Base-by-base conservation (phyloP, 139 green algal species). In the Marvania coccoides region DNA sequence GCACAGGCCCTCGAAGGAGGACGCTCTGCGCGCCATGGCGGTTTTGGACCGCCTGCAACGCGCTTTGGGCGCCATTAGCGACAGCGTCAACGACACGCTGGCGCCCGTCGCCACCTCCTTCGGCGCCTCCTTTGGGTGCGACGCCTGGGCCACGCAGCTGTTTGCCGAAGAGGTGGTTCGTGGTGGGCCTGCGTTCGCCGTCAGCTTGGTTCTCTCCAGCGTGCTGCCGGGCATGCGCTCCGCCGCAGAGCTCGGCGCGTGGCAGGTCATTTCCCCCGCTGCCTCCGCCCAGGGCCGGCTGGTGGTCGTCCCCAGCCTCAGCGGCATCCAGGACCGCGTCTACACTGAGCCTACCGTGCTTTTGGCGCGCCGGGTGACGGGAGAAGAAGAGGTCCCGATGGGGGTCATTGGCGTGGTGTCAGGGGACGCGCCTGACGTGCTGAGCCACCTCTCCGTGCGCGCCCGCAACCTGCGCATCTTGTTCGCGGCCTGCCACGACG, bases 111-210 rank as follows among this genome's bases (percentile, higher is more conserved):
- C 74, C n/a, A 75, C 54, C 6, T 46, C 58, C 9, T 83, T 90
- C 12, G 91, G 90, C 58, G 30, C 73, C 8, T 80, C 87, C 2
- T 90, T 92, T 65, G 84, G 84, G 40, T 84, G 83, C 46, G 90
- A 96, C n/a, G 63, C 74, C 61, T 98, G 93, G 90, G 82, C 89
- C 6, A 69, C 93, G n/a, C 72, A 91, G 28, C 78, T 97, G 30
- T 98, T 98, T 69, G 81, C 90, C 0, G 93, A 98, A 74, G 90
- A 96, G 80, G 86, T 96, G 24, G 79, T 97, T 33, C 82, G 89
- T 10, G 92, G 91, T 23, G 90, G 91, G 1, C 88, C 90, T 6
- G 90, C 90, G n/a, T 98, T 98, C 75, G 91, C 90, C 1, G 77
- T 96, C 13, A 87, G 71, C 58, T 80, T 97, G 53, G 80, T 87